Evolutionary conservation across 2,329 filamentous ascomycete genomes (phyloP), one percentile per base, ranked within the genome.

Genomic region (Tolypocladium ovalisporum): DNA sequence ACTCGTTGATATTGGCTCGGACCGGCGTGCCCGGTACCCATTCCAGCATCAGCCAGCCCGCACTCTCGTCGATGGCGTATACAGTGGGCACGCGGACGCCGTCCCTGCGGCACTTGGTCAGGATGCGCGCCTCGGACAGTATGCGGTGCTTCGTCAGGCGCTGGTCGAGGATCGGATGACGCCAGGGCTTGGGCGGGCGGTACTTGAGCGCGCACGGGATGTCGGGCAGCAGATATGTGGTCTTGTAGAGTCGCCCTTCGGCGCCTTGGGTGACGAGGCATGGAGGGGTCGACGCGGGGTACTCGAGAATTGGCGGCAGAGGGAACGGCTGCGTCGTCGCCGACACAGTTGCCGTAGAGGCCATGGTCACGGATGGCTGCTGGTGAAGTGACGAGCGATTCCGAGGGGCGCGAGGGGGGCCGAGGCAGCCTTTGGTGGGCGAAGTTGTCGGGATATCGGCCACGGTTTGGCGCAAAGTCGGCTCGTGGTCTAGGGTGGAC

Each of bases 191-290:
- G 32, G 85, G 80, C 0, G 93, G 92, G 0, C 94, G 89, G 79
- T 95, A 86, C 76, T 99, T 99, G 61, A 97, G 83, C 1, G 93
- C 90, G 68, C 86, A 88, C 17, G 87, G 83, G 12, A 83, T 77
- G 57, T 78, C 70, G 42, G 88, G 81, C 1, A 80, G 71, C 56
- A 97, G 85, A 75, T 90, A 95, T 57, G 83, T 86, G 22, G 90
- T 93, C 71, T 85, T 87, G 83, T 95, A 97, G 68, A 99, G 84
- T 62, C 93, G 90, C 59, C 90, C 92, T 82, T 99, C 94, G 69
- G 94, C 94, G 74, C 94, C 94, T 79, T 97, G 94, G 58, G 90
- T 87, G 65, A 97, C 83, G 67, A 96, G 88, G 54, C 70, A 72
- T 61, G 90, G 84, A 54, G 82, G 73, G 64, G 77, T 71, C 42